Base-by-base conservation (phyloP, 805 yeast species). In the Scheffersomyces amazonensis region DNA sequence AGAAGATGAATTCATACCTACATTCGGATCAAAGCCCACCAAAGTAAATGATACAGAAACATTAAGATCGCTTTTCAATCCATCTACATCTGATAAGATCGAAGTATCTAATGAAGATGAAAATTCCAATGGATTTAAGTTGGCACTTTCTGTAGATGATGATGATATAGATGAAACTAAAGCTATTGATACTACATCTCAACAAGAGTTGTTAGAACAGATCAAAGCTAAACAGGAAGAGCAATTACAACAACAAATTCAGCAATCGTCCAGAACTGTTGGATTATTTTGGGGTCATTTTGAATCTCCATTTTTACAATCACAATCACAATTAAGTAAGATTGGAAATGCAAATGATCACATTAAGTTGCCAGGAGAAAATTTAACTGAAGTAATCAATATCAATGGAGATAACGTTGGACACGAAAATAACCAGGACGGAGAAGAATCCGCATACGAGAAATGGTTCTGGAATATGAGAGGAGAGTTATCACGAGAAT, bases 281-380 rank as follows among this genome's bases (percentile, higher is more conserved):
- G 80, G 87, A 6, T 65, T 89, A 24, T 90, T 91, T 59, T 91
- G 95, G 74, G 66, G 83, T 2, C 97, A 91, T 56, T 65, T 71
- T 10, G 84, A 84, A 15, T 90, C 97, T 1, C 96, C 96, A 1
- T 91, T 87, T 62, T 66, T 91, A 46, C 78, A 76, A 35, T 82
- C 96, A 0, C 98, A 90, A 62, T 73, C 96, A 0, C 96, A 86
- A 56, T 58, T 88, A 34, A 76, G 75, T 41, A 83, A 80, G 50
- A 48, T 84, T 24, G 69, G 75, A 6, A 52, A 57, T n/a, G 42
- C 42, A 2, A 52, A 48, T 12, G 62, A 56, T 25, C 64, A 55
- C 7, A 42, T 60, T 15, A 49, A 44, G 21, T 54, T 69, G 32
- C 73, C 73, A 1, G 73, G 71, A 3, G 70, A 63, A 37, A 3